These are phyloP conservation scores for Verruconis gallopava DNA, from an alignment of 2,329 filamentous ascomycete species.

Conservation along the genomic window DNA sequence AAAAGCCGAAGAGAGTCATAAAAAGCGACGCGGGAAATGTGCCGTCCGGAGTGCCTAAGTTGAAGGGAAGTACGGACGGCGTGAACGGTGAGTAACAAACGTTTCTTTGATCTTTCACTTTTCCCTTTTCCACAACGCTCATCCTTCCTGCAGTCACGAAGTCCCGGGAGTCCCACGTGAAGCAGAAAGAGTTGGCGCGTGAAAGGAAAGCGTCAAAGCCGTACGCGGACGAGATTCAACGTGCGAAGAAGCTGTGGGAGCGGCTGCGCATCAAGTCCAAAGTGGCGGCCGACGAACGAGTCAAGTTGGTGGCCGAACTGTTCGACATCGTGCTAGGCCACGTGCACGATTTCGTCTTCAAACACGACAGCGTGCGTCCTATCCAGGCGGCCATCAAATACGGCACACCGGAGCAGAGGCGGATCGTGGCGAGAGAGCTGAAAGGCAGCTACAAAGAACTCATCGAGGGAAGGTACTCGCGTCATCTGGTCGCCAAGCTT, in stretches of 20 bases:
- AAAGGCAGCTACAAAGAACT: conserved; percentile 72
- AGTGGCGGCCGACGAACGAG: conserved; percentile 77
- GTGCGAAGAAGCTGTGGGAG: conserved; percentile 97
- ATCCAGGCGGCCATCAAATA: conserved; percentile 97
- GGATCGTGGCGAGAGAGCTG: conserved; percentile 75
- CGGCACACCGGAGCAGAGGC: conserved; percentile 69
- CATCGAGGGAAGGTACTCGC: conserved; percentile 91
- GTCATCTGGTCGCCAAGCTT: conserved; percentile 92
- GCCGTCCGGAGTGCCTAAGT: not conserved
- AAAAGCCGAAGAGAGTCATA: not conserved
- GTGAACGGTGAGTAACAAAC: not conserved
- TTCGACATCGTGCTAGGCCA: conserved; percentile 84
- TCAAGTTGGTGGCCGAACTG: conserved; percentile 75
- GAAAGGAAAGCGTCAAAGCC: conserved; percentile 91
- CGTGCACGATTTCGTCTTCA: conserved; percentile 92
- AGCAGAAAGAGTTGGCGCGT: conserved; percentile 76
- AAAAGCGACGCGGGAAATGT: not conserved
- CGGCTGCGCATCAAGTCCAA: conserved; percentile 83
- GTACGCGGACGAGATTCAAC: conserved; percentile 74
- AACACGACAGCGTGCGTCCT: conserved; percentile 94
- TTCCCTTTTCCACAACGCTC: too few relatives aligned
- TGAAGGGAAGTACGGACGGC: not conserved
- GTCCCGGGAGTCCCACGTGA: conserved; percentile 75
- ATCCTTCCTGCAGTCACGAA: conserved; percentile 42
- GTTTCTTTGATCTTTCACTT: too few relatives aligned